These are phyloP conservation scores for Lomentospora prolificans DNA, from an alignment of 2,329 filamentous ascomycete species.

Conservation along the genomic window DNA sequence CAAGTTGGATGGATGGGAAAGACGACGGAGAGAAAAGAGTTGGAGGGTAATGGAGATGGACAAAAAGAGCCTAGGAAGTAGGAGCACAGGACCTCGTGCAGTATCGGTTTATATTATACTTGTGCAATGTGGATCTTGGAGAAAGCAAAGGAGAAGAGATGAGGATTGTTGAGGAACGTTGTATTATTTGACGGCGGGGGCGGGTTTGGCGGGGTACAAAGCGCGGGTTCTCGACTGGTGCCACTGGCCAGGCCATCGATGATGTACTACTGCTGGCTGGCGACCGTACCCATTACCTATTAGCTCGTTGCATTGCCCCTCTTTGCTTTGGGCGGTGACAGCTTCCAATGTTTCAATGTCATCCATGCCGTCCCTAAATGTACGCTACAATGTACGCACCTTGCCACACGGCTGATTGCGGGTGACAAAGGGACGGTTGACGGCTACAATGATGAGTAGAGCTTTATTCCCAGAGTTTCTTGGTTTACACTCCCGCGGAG, in stretches of 20 bases:
- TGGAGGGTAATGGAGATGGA: neutral
- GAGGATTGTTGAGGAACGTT: neutral
- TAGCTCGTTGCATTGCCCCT: neutral
- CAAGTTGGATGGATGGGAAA: constrained; percentile 18
- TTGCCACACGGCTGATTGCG: too few relatives aligned
- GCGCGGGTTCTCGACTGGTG: neutral
- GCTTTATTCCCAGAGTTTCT: too few relatives aligned
- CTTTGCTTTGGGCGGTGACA: neutral
- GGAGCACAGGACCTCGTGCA: neutral
- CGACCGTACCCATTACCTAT: too few relatives aligned
- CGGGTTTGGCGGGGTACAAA: neutral
- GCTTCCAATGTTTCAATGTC: too few relatives aligned
- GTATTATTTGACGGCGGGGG: neutral
- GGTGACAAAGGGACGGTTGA: too few relatives aligned
- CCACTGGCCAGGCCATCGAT: neutral
- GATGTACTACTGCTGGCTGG: neutral
- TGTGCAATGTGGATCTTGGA: neutral
- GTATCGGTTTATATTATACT: neutral
- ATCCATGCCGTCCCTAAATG: too few relatives aligned
- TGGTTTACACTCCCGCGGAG: too few relatives aligned
- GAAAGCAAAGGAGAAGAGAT: neutral
- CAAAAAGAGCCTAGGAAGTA: neutral
- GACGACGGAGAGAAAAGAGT: constrained; percentile 13
- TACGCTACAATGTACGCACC: too few relatives aligned
- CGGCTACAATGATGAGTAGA: too few relatives aligned